Conservation (phyloP, 768 basidiomycete species). For the Xerocomellus chrysenteron region DNA sequence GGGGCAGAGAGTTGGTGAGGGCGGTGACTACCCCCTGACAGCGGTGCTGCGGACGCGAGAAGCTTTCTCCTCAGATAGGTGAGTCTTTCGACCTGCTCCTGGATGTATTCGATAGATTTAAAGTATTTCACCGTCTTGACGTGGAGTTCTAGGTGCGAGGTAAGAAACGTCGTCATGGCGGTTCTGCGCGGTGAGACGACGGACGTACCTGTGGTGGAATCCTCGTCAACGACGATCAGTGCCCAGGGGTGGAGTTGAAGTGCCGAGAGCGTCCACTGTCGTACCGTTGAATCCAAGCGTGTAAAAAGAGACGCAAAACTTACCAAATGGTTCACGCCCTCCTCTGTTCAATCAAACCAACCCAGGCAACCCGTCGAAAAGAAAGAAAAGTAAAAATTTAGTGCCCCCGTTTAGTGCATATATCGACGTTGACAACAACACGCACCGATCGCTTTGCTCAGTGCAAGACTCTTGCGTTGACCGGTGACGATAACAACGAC, state of each 20-base stretch:
- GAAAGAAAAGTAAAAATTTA: not conserved
- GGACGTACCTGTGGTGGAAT: conserved; percentile 74
- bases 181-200: not conserved
- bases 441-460: conserved; percentile 82
- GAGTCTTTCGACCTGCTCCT: conserved; percentile 75
- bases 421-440: conserved; percentile 1
- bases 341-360: conserved; percentile 48
- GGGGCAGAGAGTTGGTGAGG: no score
- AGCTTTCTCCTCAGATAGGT: no score
- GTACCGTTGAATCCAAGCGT: not conserved
- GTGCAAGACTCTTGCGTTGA: conserved; percentile 76
- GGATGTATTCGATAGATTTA: conserved; percentile 85
- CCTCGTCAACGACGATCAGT: conserved; percentile 85
- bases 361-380: no score
- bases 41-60: no score
- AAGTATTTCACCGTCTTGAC: conserved; percentile 93
- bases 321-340: conserved; percentile 86
- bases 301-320: conserved; percentile 5
- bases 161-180: not conserved
- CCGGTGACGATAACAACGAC: conserved; percentile 87
- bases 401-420: not conserved
- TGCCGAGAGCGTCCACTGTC: conserved; percentile 78
- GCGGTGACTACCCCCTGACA: no score
- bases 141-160: conserved; percentile 56
- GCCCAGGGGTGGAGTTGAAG: conserved; percentile 88